phyloP scores from a whole-genome alignment of 495 filamentous ascomycete genomes.

The Xylaria cubensis region DNA sequence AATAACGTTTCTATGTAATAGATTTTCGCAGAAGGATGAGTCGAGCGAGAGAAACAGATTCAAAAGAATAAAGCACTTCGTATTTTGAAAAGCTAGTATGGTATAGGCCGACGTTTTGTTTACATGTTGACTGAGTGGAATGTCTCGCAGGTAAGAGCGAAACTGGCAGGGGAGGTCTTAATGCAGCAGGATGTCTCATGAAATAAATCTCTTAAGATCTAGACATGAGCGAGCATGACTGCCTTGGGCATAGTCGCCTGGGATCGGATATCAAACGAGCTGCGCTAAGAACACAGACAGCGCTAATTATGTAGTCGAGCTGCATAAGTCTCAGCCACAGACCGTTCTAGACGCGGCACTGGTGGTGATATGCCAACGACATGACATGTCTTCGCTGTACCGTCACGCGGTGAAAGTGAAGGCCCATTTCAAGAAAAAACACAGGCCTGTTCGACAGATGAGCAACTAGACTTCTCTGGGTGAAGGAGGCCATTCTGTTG shows the following conservation, averaged over 20 bases:
- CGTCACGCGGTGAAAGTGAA: background rate
- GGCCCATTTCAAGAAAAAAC: background rate
- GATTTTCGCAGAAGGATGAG: background rate
- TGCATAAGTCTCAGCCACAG: conserved; percentile 14
- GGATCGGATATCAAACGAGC: conserved; percentile 1
- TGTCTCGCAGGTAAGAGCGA: background rate
- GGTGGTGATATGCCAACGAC: background rate
- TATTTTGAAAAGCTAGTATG: too few relatives aligned
- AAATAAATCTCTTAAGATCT: background rate
- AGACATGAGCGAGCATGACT: background rate
- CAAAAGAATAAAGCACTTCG: too few relatives aligned
- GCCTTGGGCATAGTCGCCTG: background rate
- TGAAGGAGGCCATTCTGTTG: background rate
- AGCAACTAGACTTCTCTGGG: background rate
- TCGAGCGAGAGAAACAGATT: background rate
- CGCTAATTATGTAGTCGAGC: conserved; percentile 2
- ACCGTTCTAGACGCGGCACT: conserved; percentile 22
- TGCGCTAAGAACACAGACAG: conserved; percentile 1
- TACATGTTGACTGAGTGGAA: background rate
- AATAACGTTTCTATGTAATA: background rate
- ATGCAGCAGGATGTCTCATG: background rate
- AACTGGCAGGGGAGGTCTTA: background rate
- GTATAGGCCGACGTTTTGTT: background rate
- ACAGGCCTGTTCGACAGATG: background rate
- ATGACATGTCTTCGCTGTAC: background rate